These are phyloP conservation scores for Rhodotorula sp. DNA, from an alignment of 1,284 basidiomycete genomes.

Conservation along the genomic window DNA sequence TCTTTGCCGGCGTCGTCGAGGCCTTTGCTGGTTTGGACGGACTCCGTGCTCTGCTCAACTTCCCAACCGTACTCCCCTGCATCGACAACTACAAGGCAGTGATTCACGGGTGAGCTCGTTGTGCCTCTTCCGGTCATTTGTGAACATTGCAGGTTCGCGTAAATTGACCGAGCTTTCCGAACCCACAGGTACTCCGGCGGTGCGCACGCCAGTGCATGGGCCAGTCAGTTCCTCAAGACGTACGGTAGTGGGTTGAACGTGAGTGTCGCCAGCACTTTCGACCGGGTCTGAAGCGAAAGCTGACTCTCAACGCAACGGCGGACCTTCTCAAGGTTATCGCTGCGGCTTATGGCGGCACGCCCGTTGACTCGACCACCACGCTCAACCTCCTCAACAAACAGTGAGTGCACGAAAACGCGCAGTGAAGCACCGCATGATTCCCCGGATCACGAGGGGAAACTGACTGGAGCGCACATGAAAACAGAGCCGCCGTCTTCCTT, in stretches of 20 bases:
- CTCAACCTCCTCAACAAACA: slow-evolving; percentile 4
- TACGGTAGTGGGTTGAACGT: slow-evolving; percentile 7
- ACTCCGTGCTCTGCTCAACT: slow-evolving; percentile 2
- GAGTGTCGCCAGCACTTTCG: neutral
- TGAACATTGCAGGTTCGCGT: neutral
- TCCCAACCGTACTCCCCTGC: neutral
- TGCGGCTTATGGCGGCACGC: slow-evolving; percentile 9
- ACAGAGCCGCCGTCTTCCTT: neutral
- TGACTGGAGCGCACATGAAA: neutral
- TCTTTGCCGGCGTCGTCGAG: slow-evolving; percentile 9
- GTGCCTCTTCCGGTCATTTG: neutral
- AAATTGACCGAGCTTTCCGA: neutral
- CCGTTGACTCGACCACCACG: slow-evolving; percentile 1
- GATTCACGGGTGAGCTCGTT: neutral
- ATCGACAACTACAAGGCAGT: slow-evolving; percentile 1
- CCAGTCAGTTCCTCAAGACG: neutral
- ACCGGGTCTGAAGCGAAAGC: neutral
- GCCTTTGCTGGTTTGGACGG: slow-evolving; percentile 11
- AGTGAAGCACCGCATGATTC: no score
- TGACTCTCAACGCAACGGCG: neutral
- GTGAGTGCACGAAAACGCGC: neutral
- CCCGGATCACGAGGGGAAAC: no score
- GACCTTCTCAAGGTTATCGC: neutral
- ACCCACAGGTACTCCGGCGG: slow-evolving; percentile 7
- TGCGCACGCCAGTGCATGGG: slow-evolving; percentile 7